Evolutionary conservation across 768 basidiomycete genomes (phyloP).

Genomic region (Russula ochroleuca): DNA sequence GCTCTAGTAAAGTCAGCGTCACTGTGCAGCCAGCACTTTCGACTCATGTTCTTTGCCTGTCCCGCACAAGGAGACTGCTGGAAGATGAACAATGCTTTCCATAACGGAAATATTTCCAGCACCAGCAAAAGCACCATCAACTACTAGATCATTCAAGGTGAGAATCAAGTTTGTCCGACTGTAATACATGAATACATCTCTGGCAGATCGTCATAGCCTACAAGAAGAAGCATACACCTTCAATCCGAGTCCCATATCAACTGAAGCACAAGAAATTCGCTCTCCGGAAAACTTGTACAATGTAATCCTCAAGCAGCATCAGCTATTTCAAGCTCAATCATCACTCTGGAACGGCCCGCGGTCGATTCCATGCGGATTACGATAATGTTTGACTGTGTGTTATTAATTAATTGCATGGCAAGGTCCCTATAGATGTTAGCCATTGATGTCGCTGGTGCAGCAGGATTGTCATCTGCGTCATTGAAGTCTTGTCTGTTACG

Average conservation of each 20-base stretch:
- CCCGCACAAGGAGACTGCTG: too few species aligned
- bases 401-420: not conserved
- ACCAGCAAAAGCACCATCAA: too few species aligned
- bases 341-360: slow-evolving; percentile 6
- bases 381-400: slow-evolving; percentile 5
- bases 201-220: not conserved
- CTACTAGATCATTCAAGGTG: too few species aligned
- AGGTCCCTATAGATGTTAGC: slow-evolving; percentile 4
- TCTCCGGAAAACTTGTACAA: too few species aligned
- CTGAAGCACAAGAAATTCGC: too few species aligned
- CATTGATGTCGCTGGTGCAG: not conserved
- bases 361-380: slow-evolving; percentile 8
- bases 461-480: not conserved
- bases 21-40: too few species aligned
- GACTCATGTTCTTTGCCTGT: too few species aligned
- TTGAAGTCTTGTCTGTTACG: not conserved
- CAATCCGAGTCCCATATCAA: too few species aligned
- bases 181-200: too few species aligned
- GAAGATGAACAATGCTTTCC: not conserved
- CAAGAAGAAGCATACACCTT: not conserved
- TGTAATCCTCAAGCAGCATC: not conserved
- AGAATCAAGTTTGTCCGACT: too few species aligned
- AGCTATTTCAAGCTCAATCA: not conserved
- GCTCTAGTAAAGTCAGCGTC: too few species aligned
- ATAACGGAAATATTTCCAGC: not conserved